These are phyloP conservation scores for Camelina sativa DNA, from an alignment of 345 rosid species.

Conservation along the genomic window DNA sequence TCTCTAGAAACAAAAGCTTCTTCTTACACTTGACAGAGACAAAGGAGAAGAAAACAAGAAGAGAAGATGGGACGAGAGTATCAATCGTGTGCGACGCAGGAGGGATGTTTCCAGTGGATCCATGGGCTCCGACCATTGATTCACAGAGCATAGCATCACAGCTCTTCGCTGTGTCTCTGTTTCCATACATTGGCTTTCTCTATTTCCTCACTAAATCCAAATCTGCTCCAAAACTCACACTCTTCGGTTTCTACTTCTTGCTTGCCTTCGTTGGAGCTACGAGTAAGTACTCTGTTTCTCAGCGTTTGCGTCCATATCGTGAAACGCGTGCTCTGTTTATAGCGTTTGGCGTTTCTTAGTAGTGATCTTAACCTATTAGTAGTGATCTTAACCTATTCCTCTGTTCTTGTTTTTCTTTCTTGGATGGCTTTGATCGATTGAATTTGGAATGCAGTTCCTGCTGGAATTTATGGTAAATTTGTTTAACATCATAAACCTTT, in stretches of 20 bases:
- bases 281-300: slow-evolving; percentile 53
- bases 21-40: slow-evolving; percentile 30
- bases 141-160: slow-evolving; percentile 82
- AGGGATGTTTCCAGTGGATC: slow-evolving; percentile 73
- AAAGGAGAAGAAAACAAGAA: slow-evolving; percentile 18
- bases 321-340: neutral
- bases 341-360: slow-evolving; percentile 33
- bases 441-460: slow-evolving; percentile 60
- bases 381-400: slow-evolving; percentile 25
- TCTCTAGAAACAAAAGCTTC: slow-evolving; percentile 32
- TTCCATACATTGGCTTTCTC: slow-evolving; percentile 87
- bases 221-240: slow-evolving; percentile 82
- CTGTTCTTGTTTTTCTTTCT: slow-evolving; percentile 5
- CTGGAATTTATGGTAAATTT: slow-evolving; percentile 80
- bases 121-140: slow-evolving; percentile 85
- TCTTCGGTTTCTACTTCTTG: slow-evolving; percentile 93
- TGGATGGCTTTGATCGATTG: slow-evolving; percentile 15
- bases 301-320: slow-evolving; percentile 6
- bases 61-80: slow-evolving; percentile 38
- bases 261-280: slow-evolving; percentile 91
- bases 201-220: slow-evolving; percentile 89
- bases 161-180: slow-evolving; percentile 78
- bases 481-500: slow-evolving; percentile 3
- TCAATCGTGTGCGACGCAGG: slow-evolving; percentile 53
- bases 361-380: slow-evolving; percentile 29